Evolutionary conservation across 2,329 filamentous ascomycete genomes (phyloP), one percentile per base, ranked within the genome.

Genomic region (Graphilbum fragrans): DNA sequence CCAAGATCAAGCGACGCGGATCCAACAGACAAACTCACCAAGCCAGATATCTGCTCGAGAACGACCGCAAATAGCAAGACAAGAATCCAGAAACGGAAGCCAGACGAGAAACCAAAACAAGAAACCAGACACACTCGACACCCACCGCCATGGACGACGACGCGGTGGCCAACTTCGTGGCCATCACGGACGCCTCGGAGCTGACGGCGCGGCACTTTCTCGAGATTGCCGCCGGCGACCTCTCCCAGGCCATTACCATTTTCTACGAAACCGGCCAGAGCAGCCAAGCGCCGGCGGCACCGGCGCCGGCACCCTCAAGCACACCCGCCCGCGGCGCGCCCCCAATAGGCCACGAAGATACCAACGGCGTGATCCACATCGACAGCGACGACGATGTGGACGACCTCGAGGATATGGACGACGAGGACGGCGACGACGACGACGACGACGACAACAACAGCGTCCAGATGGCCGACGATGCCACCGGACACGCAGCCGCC

Each of bases 261-360:
- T 98, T 80, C 64, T 96, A 86, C 60, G 86, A 93, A 55, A 92
- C 83, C 35, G 87, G 90, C 37, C 74, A 81, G 47, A 76, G 70
- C 50, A 63, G 35, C 62, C 61, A 43, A 59, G 73, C 44, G 37
- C 20, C 46, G 35, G 38, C 39, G 31, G n/a, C 1, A 23, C 19
- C 5, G 22, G 19, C 14, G 22, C 23, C 33, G 17, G 35, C 37
- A 23, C 37, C 48, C 19, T 41, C 51, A 29, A 38, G 34, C 16
- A 39, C 39, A 27, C 32, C 43, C 36, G 41, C 29, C 38, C 39
- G 32, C 42, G 36, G 20, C 17, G 19, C 9, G 2, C 23, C 11
- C 5, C 8, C 14, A 12, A 16, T 18, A 22, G 63, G 61, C 20
- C 69, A 69, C 32, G 61, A 75, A 52, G 73, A 80, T 46, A 62